These are phyloP conservation scores for sorghum (Sorghum bicolor) DNA, from an alignment of 176 grass and related monocot genomes.

Conservation along the genomic window Sorghum_bicolor_NCBIv3 NC_012875.2:6407501-6408000, in stretches of 20 bases:
- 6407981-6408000: not conserved
- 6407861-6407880: not conserved
- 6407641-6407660: constrained; percentile 9
- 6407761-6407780: constrained; percentile 17
- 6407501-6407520: not conserved
- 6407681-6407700: not conserved
- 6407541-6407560: not conserved
- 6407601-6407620: not conserved
- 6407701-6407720: constrained; percentile 34
- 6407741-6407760: not conserved
- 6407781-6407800: constrained; percentile 19
- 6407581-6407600: constrained; percentile 25
- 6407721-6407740: not conserved
- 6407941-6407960: not conserved
- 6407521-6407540: not conserved
- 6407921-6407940: not conserved
- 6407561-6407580: constrained; percentile 15
- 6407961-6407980: not conserved
- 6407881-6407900: not conserved
- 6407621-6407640: constrained; percentile 14
- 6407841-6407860: constrained; percentile 19
- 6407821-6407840: not conserved
- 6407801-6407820: constrained; percentile 34
- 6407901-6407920: not conserved
- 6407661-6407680: constrained; percentile 1